These are phyloP conservation scores for Pichia sp. DNA, from an alignment of 1,139 yeast species.

Conservation along the genomic window DNA sequence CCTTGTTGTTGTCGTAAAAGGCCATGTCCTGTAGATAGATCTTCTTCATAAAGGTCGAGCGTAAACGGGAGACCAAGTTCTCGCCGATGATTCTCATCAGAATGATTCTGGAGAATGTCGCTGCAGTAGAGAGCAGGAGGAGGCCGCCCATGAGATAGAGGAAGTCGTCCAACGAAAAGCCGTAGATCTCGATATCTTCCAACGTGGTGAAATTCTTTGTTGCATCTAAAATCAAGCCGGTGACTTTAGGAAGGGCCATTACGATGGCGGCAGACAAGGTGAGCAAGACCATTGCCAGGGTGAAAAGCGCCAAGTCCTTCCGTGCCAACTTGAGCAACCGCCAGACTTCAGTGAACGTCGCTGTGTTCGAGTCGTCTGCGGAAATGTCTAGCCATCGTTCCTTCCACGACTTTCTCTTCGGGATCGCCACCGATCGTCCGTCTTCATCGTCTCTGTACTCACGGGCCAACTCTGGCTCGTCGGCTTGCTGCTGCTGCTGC, in stretches of 20 bases:
- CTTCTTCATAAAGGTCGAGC: slow-evolving; percentile 71
- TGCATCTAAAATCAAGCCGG: slow-evolving; percentile 72
- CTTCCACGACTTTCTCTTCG: slow-evolving; percentile 22
- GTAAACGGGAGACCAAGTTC: slow-evolving; percentile 73
- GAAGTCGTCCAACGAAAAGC: slow-evolving; percentile 46
- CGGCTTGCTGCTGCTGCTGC: neutral
- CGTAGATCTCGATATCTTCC: slow-evolving; percentile 42
- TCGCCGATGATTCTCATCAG: slow-evolving; percentile 78
- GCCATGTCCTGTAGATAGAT: slow-evolving; percentile 85
- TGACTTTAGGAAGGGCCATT: slow-evolving; percentile 75
- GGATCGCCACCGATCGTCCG: slow-evolving; percentile 6
- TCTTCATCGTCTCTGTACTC: neutral
- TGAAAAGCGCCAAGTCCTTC: slow-evolving; percentile 48
- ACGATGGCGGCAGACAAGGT: slow-evolving; percentile 56
- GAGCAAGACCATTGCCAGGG: slow-evolving; percentile 58
- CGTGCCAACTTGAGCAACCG: slow-evolving; percentile 48
- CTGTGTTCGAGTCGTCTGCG: slow-evolving; percentile 32
- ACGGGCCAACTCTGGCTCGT: neutral
- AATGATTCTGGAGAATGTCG: slow-evolving; percentile 78
- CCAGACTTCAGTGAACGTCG: slow-evolving; percentile 44
- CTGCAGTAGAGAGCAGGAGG: slow-evolving; percentile 63
- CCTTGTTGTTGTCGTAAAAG: slow-evolving; percentile 87
- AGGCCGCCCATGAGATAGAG: slow-evolving; percentile 48
- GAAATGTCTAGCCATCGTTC: slow-evolving; percentile 29
- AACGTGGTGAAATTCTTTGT: slow-evolving; percentile 37